These are phyloP conservation scores for Clonostachys sp. DNA, from an alignment of 2,329 filamentous ascomycete genomes.

Conservation along the genomic window DNA sequence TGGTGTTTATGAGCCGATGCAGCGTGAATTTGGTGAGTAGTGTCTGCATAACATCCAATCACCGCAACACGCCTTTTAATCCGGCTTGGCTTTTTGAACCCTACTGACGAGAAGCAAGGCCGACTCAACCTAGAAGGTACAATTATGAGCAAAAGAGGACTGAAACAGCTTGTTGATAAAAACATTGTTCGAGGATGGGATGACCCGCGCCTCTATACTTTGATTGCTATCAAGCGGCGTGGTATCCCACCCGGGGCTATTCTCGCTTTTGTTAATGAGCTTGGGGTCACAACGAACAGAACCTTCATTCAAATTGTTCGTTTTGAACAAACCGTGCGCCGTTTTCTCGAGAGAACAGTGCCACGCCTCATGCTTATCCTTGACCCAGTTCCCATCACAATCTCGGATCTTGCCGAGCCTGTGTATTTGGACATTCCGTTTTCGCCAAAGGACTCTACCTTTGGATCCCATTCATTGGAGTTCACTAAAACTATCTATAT, in stretches of 20 bases:
- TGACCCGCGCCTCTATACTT: constrained; percentile 83
- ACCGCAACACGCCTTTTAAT: no score
- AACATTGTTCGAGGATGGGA: constrained; percentile 85
- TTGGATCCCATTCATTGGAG: constrained; percentile 54
- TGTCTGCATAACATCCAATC: no score
- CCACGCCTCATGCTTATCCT: constrained; percentile 86
- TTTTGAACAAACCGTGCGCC: constrained; percentile 82
- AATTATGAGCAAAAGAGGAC: constrained; percentile 80
- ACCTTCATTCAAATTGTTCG: constrained; percentile 75
- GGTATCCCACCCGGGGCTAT: constrained; percentile 87
- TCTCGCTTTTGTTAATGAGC: constrained; percentile 83
- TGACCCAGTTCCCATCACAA: constrained; percentile 77
- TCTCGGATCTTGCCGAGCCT: constrained; percentile 81
- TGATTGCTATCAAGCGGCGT: constrained; percentile 77
- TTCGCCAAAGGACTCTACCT: constrained; percentile 71
- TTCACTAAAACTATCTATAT: constrained; percentile 83
- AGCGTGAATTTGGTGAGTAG: constrained; percentile 66
- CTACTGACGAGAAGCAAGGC: constrained; percentile 11
- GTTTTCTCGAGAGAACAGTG: constrained; percentile 82
- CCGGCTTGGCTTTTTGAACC: no score
- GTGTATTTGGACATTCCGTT: constrained; percentile 69
- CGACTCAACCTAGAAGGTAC: constrained; percentile 71
- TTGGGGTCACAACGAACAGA: constrained; percentile 80
- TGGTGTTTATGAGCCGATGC: constrained; percentile 87
- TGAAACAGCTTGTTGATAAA: constrained; percentile 73